A percentile compares a stretch with the other conserved stretches of the same genome.
Conservation (phyloP, 257 asterid species). For the Solanum bulbocastanum region DNA sequence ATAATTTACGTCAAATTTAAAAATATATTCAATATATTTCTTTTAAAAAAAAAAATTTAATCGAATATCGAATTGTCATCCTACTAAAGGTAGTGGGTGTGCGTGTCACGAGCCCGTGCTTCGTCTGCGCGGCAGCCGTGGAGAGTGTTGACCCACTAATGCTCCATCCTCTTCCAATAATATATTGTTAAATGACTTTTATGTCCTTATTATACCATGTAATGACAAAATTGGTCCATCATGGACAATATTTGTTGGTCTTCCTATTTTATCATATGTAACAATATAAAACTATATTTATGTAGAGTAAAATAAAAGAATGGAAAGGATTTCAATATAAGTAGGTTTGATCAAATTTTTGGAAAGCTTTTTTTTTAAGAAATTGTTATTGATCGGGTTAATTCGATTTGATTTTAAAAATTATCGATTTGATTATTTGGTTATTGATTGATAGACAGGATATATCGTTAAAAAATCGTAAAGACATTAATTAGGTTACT, state of each 20-base stretch:
- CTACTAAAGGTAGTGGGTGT: neutral
- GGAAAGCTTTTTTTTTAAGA: fast-evolving
- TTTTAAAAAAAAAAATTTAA: neutral
- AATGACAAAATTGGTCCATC: neutral
- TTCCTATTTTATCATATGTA: neutral
- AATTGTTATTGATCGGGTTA: neutral
- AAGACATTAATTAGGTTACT: too few relatives aligned
- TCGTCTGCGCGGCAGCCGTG: neutral
- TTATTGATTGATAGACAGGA: fast-evolving
- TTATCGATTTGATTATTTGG: too few relatives aligned
- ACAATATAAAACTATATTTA: neutral
- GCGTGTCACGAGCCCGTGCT: slow-evolving; percentile 1
- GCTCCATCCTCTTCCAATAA: neutral
- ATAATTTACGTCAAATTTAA: too few relatives aligned
- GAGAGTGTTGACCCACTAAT: neutral
- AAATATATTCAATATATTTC: too few relatives aligned
- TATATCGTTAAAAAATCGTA: too few relatives aligned
- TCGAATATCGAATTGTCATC: neutral
- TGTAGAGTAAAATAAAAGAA: neutral
- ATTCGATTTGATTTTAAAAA: too few relatives aligned
- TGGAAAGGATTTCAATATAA: neutral
- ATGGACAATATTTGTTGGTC: neutral
- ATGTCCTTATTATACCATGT: neutral
- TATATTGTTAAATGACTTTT: neutral
- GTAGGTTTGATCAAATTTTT: neutral